Conservation (phyloP, 2,329 filamentous ascomycete genomes). For the Pseudodiploospora longispora region DNA sequence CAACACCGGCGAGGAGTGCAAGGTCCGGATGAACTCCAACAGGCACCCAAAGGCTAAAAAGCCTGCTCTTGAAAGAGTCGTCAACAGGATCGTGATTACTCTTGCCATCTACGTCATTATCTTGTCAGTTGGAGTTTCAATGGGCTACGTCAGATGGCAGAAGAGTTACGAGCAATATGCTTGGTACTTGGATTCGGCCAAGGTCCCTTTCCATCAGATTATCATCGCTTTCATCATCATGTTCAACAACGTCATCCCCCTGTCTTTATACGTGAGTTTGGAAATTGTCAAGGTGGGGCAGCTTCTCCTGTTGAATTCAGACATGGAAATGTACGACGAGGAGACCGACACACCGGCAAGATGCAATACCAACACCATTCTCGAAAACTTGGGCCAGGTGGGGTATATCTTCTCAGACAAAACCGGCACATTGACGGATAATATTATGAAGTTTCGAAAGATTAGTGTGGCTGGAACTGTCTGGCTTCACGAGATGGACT, state of each 20-base stretch:
- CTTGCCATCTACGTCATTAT: conserved; percentile 73
- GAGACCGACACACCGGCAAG: conserved; percentile 77
- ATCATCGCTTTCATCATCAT: conserved; percentile 90
- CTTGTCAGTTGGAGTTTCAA: conserved; percentile 72
- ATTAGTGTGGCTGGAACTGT: conserved; percentile 82
- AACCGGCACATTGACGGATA: conserved; percentile 89
- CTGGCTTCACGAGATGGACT: conserved; percentile 76
- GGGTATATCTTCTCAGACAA: conserved; percentile 91
- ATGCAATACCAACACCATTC: conserved; percentile 88
- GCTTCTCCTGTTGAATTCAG: conserved; percentile 69
- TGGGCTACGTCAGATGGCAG: conserved; percentile 75
- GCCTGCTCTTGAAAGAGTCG: conserved; percentile 64
- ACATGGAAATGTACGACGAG: conserved; percentile 87
- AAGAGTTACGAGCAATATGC: conserved; percentile 55
- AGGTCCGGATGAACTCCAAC: conserved; percentile 87
- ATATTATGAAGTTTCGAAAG: conserved; percentile 91
- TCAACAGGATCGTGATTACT: conserved; percentile 74
- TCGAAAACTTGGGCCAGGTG: conserved; percentile 88
- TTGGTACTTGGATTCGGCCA: conserved; percentile 68
- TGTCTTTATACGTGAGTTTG: conserved; percentile 84
- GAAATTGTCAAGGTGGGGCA: conserved; percentile 77
- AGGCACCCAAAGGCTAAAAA: conserved; percentile 81
- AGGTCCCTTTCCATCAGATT: conserved; percentile 71
- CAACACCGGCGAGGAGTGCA: conserved; percentile 86
- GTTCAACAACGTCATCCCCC: conserved; percentile 91